Percentiles rank a stretch among this genome's conserved stretches.
These are phyloP conservation scores for Francoa sonchifolia DNA, from an alignment of 441 rosid genomes.

Conservation along the genomic window DNA sequence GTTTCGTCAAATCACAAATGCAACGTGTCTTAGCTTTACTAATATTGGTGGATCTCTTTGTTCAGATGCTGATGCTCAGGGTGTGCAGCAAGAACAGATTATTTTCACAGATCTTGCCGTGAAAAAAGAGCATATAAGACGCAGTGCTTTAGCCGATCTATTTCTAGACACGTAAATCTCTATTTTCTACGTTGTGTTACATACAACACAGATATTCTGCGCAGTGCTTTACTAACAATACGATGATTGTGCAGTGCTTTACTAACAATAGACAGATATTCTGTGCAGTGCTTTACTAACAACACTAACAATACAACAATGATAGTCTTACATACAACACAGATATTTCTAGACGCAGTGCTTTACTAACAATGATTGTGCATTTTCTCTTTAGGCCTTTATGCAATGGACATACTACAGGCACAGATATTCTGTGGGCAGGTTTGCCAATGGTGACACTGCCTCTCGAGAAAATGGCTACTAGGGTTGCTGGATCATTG, in stretches of 20 bases:
- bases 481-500: slow-evolving; percentile 97
- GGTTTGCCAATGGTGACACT: slow-evolving; percentile 93
- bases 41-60: too few relatives aligned
- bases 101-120: slow-evolving; percentile 97
- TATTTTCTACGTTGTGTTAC: background rate
- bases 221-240: too few relatives aligned
- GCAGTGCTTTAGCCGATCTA: slow-evolving; percentile 92
- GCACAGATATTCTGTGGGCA: slow-evolving; percentile 97
- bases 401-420: slow-evolving; percentile 98
- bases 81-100: slow-evolving; percentile 83
- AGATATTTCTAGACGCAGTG: too few relatives aligned
- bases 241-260: too few relatives aligned
- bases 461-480: slow-evolving; percentile 99
- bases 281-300: too few relatives aligned
- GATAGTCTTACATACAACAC: too few relatives aligned
- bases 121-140: slow-evolving; percentile 90
- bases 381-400: slow-evolving; percentile 48
- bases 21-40: too few relatives aligned
- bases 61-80: slow-evolving; percentile 82
- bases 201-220: too few relatives aligned
- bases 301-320: too few relatives aligned
- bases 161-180: slow-evolving; percentile 74
- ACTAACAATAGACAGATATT: too few relatives aligned
- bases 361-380: background rate
- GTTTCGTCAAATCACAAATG: too few relatives aligned